Percentiles rank a stretch among this genome's conserved stretches.
phyloP scores from a whole-genome alignment of 108 stramenopile species.

The Pseudonitzschia multistriata region DNA sequence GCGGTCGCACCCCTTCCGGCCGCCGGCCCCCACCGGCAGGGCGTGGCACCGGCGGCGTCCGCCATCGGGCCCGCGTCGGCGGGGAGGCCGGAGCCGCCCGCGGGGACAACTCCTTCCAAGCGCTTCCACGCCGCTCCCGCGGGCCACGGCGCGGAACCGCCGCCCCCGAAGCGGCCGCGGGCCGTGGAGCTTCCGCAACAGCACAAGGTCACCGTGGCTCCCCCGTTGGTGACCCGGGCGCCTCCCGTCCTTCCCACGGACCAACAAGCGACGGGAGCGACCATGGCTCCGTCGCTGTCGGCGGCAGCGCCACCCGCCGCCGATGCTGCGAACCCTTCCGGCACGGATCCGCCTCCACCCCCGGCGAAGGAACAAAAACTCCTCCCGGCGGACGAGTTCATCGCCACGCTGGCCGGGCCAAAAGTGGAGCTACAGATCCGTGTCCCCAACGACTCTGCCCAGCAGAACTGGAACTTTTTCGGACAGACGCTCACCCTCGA shows the following conservation, averaged over 20 bases:
- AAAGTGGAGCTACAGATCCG: conserved; percentile 63
- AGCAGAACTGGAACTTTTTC: conserved; percentile 79
- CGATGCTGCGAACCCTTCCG: not conserved
- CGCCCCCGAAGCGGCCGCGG: not conserved
- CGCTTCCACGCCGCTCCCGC: not conserved
- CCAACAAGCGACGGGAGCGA: too few species aligned
- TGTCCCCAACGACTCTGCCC: conserved; percentile 69
- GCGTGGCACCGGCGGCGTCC: not conserved
- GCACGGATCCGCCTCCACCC: not conserved
- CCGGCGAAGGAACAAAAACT: conserved; percentile 12
- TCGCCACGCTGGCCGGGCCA: conserved; percentile 40
- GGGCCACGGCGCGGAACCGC: not conserved
- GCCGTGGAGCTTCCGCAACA: not conserved
- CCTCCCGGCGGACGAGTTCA: conserved; percentile 62
- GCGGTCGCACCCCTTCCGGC: not conserved
- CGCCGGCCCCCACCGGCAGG: not conserved
- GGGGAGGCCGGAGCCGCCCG: not conserved
- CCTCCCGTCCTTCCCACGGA: not conserved
- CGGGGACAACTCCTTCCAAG: not conserved
- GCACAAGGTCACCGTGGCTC: conserved; percentile 12
- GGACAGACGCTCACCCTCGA: conserved; percentile 75
- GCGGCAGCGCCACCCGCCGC: not conserved
- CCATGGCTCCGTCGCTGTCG: not conserved
- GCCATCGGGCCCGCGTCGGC: not conserved
- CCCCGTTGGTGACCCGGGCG: not conserved